These are phyloP conservation scores for Tuber umbilicatum DNA, from an alignment of 495 filamentous ascomycete species.

Conservation along the genomic window DNA sequence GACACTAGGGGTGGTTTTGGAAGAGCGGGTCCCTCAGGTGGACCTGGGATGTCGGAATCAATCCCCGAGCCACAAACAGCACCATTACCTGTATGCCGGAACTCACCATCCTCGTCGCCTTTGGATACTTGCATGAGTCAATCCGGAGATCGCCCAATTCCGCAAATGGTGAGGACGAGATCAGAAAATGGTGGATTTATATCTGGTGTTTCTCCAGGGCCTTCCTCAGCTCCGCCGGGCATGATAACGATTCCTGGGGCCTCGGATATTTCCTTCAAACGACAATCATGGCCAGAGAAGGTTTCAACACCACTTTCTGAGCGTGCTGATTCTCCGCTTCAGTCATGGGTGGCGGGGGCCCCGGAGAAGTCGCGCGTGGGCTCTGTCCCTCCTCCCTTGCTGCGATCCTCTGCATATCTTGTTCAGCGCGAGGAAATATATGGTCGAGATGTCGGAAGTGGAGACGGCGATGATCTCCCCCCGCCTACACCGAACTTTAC, in stretches of 20 bases:
- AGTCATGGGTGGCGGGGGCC: constrained; percentile 24
- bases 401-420: constrained; percentile 26
- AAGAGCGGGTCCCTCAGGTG: constrained; percentile 36
- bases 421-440: constrained; percentile 35
- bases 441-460: constrained; percentile 16
- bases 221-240: constrained; percentile 40
- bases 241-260: constrained; percentile 40
- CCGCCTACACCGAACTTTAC: constrained; percentile 24
- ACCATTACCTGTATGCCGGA: constrained; percentile 37
- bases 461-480: constrained; percentile 14
- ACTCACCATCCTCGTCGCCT: constrained; percentile 30
- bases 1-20: constrained; percentile 37
- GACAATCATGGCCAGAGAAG: constrained; percentile 34
- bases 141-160: constrained; percentile 33
- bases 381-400: constrained; percentile 19
- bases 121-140: constrained; percentile 11
- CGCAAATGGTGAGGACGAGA: constrained; percentile 39
- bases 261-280: constrained; percentile 21
- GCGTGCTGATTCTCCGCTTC: constrained; percentile 25
- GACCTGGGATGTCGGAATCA: constrained; percentile 32
- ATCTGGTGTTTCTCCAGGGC: constrained; percentile 37
- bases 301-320: constrained; percentile 12
- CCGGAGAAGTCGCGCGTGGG: constrained; percentile 10
- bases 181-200: constrained; percentile 41
- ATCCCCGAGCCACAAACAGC: constrained; percentile 41